Base-by-base conservation (phyloP, 495 filamentous ascomycete species). In the Penicillium crystallinum region DNA sequence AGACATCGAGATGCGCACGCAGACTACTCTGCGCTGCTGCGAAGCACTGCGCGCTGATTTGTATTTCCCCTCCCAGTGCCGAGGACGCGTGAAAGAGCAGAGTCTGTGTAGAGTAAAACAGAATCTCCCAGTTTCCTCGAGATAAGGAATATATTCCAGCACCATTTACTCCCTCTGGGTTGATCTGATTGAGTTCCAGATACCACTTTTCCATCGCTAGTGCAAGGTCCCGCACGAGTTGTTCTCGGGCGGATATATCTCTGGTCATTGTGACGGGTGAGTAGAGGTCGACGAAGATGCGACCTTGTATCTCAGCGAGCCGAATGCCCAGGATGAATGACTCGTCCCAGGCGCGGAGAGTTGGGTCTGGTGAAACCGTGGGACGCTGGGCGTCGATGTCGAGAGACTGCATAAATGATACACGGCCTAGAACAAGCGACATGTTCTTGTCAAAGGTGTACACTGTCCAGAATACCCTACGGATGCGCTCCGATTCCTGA, bases 331-430 rank as follows among this genome's bases (percentile, higher is more conserved):
- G 35, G 10, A 48, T 21, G 21, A 61, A 58, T 15, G 49, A 23
- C 39, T 57, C 52, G 25, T 64, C 61, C 61, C 61, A 64, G 4
- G 57, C 40, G 8, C 53, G 40, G 17, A 56, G 27, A 10, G 55
- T 19, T 11, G 47, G 41, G 25, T 61, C 48, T 33, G 41, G 38
- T 7, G 53, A 57, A 0, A 31, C 6, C 0, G 39, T 11, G 23
- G 62, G 57, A 19, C 44, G 38, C 8, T 46, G 25, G 0, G 54
- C 50, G 37, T 65, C 62, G 8, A 61, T 55, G 19, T 61, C 62
- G 25, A 58, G 56, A 31, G 59, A 58, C 43, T 59, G 62, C 19
- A 65, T 58, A 25, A 48, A 57, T 10, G 59, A 58, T 3, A 56
- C 54, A 6, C 58, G 53, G 0, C 62, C 62, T 12, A 62, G 36